These are phyloP conservation scores for Lithospermum erythrorhizon DNA, from an alignment of 257 asterid species.

Conservation along the genomic window DNA sequence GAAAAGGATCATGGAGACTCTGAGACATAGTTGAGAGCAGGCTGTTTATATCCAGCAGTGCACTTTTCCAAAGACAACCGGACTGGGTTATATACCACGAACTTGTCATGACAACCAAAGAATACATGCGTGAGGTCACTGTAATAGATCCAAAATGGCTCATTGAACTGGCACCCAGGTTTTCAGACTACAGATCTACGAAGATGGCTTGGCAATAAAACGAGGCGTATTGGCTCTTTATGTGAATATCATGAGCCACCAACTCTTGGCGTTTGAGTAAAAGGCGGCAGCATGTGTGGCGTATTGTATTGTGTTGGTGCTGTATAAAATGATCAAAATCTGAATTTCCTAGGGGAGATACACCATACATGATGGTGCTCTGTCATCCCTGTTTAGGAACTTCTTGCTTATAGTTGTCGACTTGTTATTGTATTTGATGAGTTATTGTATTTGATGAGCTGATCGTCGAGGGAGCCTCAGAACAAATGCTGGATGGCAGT, in stretches of 20 bases:
- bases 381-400: no score
- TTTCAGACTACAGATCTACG: slow-evolving; percentile 76
- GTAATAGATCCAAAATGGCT: slow-evolving; percentile 93
- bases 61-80: slow-evolving; percentile 84
- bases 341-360: no score
- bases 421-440: no score
- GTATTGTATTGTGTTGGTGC: not conserved
- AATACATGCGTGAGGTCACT: slow-evolving; percentile 93
- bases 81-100: slow-evolving; percentile 97
- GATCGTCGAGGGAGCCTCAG: no score
- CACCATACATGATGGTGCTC: no score
- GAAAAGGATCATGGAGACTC: no score
- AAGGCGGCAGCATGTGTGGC: slow-evolving; percentile 53
- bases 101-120: slow-evolving; percentile 90
- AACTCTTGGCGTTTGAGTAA: slow-evolving; percentile 96
- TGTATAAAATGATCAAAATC: no score
- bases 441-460: no score
- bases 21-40: slow-evolving; percentile 83
- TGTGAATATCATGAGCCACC: slow-evolving; percentile 85
- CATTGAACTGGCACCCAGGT: slow-evolving; percentile 91
- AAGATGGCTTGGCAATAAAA: slow-evolving; percentile 92
- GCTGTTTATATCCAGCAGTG: slow-evolving; percentile 95
- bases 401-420: no score
- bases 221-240: slow-evolving; percentile 91
- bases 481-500: no score